Evolutionary conservation across 2,329 filamentous ascomycete species (phyloP), one percentile per base, ranked within the genome.

Genomic region (Hymenoscyphus scutula): DNA sequence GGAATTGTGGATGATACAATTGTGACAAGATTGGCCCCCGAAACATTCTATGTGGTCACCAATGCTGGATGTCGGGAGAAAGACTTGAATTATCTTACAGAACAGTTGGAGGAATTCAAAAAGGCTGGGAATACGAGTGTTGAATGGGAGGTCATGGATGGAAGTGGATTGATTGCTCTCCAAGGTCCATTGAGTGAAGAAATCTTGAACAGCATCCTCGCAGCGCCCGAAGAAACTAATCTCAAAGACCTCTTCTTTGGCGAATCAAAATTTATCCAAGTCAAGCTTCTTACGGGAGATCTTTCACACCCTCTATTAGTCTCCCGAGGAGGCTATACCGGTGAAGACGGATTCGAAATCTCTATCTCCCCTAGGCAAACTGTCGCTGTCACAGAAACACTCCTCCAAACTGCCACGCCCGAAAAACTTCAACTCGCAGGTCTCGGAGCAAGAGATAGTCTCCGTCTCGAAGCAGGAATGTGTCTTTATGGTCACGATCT

Each of bases 401-500:
- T 81, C 0, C 67, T 76, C 19, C 77, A 80, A 53, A 73, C 71
- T 51, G 88, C 88, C 29, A 85, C 87, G 11, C 77, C 81, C 2
- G 81, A 83, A 65, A 78, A 77, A 58, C 80, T 97, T 17, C 89
- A 89, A 72, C 84, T 97, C 54, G 92, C 94, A 1, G 95, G 95
- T 2, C 84, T 99, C 0, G 95, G 93, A 10, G 92, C 95, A 2
- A 86, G 95, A 67, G 95, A 99, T 77, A 96, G 90, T 65, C 85
- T 99, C 64, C 88, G 95, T 55, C 86, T 99, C 32, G 95, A 99
- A 79, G 95, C 95, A 0, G 95, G 95, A 65, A 96, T 99, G 94
- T 99, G 95, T 77, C 84, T 99, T n/a, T 99, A 99, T 78, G 95
- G 95, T n/a, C 92, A 98, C 78, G 95, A 99, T 76, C 84, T 99